Conservation (phyloP, 1,284 basidiomycete genomes). For the Moesziomyces globuligerus region DNA sequence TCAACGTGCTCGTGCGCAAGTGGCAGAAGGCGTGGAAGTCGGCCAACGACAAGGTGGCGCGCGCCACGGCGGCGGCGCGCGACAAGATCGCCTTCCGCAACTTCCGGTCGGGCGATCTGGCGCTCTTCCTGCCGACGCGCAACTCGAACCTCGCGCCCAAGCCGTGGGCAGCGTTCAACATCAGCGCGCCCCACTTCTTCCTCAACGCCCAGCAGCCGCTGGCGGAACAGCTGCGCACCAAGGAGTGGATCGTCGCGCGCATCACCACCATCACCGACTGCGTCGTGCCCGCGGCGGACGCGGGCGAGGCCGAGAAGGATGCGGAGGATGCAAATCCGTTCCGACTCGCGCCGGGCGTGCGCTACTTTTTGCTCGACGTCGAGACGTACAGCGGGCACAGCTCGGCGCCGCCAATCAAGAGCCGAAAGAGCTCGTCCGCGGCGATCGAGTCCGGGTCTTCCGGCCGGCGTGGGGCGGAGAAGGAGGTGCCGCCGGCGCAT, state of each 20-base stretch:
- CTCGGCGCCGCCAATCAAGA: slow-evolving; percentile 26
- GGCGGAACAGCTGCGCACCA: slow-evolving; percentile 75
- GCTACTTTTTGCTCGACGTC: slow-evolving; percentile 91
- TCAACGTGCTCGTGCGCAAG: slow-evolving; percentile 82
- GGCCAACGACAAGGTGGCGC: slow-evolving; percentile 80
- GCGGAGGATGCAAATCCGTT: slow-evolving; percentile 64
- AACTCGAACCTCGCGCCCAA: slow-evolving; percentile 75
- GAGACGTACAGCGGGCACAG: slow-evolving; percentile 73
- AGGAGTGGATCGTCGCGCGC: slow-evolving; percentile 91
- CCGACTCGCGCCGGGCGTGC: slow-evolving; percentile 84
- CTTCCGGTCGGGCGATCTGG: slow-evolving; percentile 74
- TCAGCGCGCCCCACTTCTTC: slow-evolving; percentile 97
- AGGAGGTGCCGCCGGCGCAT: slow-evolving; percentile 8
- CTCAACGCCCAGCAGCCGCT: slow-evolving; percentile 78
- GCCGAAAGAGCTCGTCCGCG: slow-evolving; percentile 38
- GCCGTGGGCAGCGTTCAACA: slow-evolving; percentile 64
- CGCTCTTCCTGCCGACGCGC: slow-evolving; percentile 92
- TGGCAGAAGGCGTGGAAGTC: slow-evolving; percentile 88
- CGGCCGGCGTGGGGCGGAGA: slow-evolving; percentile 1
- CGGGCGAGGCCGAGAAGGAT: slow-evolving; percentile 7
- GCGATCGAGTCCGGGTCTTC: slow-evolving; percentile 7
- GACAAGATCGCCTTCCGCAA: slow-evolving; percentile 70
- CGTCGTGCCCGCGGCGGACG: slow-evolving; percentile 68
- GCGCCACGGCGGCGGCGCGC: slow-evolving; percentile 54
- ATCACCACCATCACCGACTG: slow-evolving; percentile 88